Conservation (phyloP, 805 yeast species). For the Blastobotrys mokoenaii region DNA sequence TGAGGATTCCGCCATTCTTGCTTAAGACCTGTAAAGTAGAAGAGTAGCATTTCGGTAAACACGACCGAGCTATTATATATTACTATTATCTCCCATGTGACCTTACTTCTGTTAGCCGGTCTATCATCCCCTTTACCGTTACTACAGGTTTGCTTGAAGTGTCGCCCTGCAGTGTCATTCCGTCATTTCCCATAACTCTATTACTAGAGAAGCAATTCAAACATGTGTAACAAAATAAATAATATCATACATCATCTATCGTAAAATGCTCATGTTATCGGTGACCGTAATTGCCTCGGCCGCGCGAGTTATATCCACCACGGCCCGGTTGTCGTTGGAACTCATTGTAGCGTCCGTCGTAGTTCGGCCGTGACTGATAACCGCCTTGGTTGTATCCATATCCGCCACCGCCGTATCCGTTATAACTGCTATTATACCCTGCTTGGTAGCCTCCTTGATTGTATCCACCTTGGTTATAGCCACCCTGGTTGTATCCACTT, state of each 20-base stretch:
- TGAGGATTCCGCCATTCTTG: too few relatives aligned
- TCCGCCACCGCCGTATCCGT: conserved; percentile 13
- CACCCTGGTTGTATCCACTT: conserved; percentile 17
- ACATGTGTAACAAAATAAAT: not conserved
- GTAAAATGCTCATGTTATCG: too few relatives aligned
- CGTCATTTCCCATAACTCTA: too few relatives aligned
- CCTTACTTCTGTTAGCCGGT: too few relatives aligned
- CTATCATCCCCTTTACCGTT: too few relatives aligned
- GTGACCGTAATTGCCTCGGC: conserved; percentile 3
- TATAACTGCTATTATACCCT: conserved; percentile 14
- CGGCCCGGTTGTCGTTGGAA: conserved; percentile 12
- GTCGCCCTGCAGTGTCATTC: too few relatives aligned
- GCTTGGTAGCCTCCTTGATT: conserved; percentile 7
- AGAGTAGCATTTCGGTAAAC: too few relatives aligned
- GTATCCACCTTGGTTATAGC: conserved; percentile 16
- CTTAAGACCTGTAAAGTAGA: too few relatives aligned
- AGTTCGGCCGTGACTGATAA: conserved; percentile 1
- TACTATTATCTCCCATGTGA: too few relatives aligned
- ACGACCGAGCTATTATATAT: too few relatives aligned
- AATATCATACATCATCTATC: not conserved
- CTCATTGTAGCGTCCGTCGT: conserved; percentile 4
- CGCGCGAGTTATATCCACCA: conserved; percentile 11
- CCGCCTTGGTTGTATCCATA: conserved; percentile 15
- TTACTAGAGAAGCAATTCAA: too few relatives aligned
- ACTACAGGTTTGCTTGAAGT: too few relatives aligned